Base-by-base conservation (phyloP, 805 yeast genomes). In the Diddensiella caesifluorescens region DNA sequence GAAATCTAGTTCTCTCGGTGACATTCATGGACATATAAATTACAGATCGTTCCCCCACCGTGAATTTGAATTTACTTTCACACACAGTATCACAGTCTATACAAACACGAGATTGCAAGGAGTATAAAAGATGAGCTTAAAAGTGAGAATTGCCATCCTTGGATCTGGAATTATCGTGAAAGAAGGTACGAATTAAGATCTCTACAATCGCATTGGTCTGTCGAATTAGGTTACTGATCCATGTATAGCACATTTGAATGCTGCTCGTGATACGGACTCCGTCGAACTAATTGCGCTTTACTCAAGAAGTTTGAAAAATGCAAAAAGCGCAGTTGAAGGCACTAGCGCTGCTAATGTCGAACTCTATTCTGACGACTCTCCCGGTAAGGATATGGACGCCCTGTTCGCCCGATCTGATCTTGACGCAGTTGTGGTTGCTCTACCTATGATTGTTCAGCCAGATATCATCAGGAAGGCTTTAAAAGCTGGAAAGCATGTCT, bases 401-500 rank as follows among this genome's bases (percentile, higher is more conserved):
- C 38, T 52, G 26, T 42, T 52, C 13, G 42, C 44, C 5, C 30
- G 55, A 28, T 25, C 41, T n/a, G 55, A 52, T 35, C 25, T 55
- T 29, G 50, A 55, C 33, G 57, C 55, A 13, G 59, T 55, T 15
- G 39, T 52, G 25, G 41, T 55, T 12, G 57, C 53, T 5, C 41
- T 55, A 21, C 59, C 60, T 10, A 54, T 54, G 18, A 38, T 22
- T 13, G 22, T 49, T 28, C 57, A 53, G 44, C 49, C 59, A 7
- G 45, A 41, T 3, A 47, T 52, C 27, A 44, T 55, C 22, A 29
- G 39, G 35, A 39, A 41, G 42, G 51, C 54, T 3, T 39, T 55
- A 12, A 18, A 38, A 9, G 53, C 54, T 20, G 60, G 59, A n/a
- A 55, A 55, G 42, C 59, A 55, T 38, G 57, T 55, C 22, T 41